Conservation (phyloP, 179 eudicot genomes). For the Beta macrorhiza region DNA sequence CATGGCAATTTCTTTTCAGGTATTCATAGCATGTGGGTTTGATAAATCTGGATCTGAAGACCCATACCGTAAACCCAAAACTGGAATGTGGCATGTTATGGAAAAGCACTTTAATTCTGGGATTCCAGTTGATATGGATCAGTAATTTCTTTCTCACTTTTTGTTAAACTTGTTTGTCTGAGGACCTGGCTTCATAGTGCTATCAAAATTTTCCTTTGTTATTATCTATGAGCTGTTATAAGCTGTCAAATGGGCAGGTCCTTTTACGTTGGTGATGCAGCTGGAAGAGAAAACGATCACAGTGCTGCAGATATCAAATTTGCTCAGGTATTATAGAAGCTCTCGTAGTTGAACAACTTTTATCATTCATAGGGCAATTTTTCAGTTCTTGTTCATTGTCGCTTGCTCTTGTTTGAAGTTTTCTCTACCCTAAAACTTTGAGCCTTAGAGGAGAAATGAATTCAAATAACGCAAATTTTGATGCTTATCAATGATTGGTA, state of each 20-base stretch:
- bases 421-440: neutral
- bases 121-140: conserved; percentile 74
- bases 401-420: neutral
- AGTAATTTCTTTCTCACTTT: conserved; percentile 39
- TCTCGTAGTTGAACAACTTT: conserved; percentile 2
- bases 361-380: conserved; percentile 1
- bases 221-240: conserved; percentile 11
- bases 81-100: conserved; percentile 96
- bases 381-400: neutral
- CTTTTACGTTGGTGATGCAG: conserved; percentile 97
- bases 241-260: conserved; percentile 46
- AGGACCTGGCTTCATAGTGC: neutral
- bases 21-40: conserved; percentile 88
- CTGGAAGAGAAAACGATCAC: conserved; percentile 79
- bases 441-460: too few relatives aligned
- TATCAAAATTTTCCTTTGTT: neutral
- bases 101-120: conserved; percentile 86
- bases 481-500: neutral
- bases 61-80: conserved; percentile 75
- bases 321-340: conserved; percentile 56
- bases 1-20: conserved; percentile 42
- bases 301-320: conserved; percentile 87
- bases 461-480: neutral
- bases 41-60: conserved; percentile 43
- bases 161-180: neutral